Base-by-base conservation (phyloP, 768 basidiomycete genomes). In the Steccherinum ochraceum region DNA sequence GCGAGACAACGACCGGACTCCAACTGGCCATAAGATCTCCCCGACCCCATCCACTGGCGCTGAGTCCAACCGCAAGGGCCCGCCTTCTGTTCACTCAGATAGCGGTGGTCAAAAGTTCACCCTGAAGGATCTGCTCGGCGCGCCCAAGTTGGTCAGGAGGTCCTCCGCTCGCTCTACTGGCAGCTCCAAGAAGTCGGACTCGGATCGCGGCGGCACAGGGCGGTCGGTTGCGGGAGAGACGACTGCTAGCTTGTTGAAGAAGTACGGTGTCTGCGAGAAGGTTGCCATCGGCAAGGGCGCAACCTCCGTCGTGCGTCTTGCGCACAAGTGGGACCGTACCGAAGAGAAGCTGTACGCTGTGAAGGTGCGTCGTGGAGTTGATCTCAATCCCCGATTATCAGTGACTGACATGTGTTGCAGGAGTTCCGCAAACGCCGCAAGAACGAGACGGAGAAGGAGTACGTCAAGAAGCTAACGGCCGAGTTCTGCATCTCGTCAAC, bases 401-500 rank as follows among this genome's bases (percentile, higher is more conserved):
- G 30, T 26, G 40, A 12, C 52, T 50, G 42, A 52, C 48, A 47
- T 48, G 51, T 45, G 26, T 47, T 54, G 19, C 55, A 95, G 93
- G 95, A 99, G 71, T 99, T 99, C 77, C 87, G 95, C 48, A 97
- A 96, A 68, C 83, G 95, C 56, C 82, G 95, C 60, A 95, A 94
- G 80, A 96, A 95, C 63, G 95, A 99, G 73, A 84, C 93, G 4
- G 95, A 99, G 70, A 96, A 96, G 68, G 95, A 99, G 73, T 99
- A 99, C 62, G 85, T 99, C 72, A 99, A 99, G 83, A 99, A 99
- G 69, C 86, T 99, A 60, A 99, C 95, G 4, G 93, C 95, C 21
- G 95, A 98, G 67, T 98, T 97, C 70, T 98, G 94, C 70, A 98
- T 98, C 56, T 94, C 92, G 41, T 96, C 94, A 30, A 96, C 94